phyloP scores from a whole-genome alignment of 176 grass and related monocot genomes.

The Puccinellia tenuiflora region DNA sequence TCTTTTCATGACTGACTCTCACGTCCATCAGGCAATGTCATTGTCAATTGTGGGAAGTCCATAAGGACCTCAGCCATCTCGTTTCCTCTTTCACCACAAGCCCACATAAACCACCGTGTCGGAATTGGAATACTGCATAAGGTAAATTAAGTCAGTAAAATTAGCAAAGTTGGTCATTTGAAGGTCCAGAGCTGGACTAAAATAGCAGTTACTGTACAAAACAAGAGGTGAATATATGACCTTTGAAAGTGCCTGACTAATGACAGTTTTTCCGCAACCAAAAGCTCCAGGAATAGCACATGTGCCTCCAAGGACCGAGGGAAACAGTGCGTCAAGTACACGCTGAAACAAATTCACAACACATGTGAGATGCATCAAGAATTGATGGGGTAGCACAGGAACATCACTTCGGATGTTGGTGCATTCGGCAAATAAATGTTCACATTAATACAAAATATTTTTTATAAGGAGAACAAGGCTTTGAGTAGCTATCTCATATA shows the following conservation, averaged over 20 bases:
- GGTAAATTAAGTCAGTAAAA: constrained; percentile 15
- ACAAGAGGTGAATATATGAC: constrained; percentile 22
- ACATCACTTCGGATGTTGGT: not conserved
- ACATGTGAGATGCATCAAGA: constrained; percentile 20
- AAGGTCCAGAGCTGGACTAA: not conserved
- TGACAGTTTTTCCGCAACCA: constrained; percentile 92
- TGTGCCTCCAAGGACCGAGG: constrained; percentile 80
- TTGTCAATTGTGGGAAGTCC: constrained; percentile 84
- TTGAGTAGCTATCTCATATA: constrained; percentile 14
- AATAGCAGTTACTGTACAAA: not conserved
- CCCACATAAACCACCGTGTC: constrained; percentile 82
- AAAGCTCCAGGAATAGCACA: constrained; percentile 92
- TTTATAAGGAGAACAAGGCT: not conserved
- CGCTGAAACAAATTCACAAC: constrained; percentile 47
- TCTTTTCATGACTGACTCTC: constrained; percentile 90
- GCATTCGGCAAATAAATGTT: constrained; percentile 7
- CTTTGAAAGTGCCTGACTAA: constrained; percentile 91
- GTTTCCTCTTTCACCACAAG: constrained; percentile 88
- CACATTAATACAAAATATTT: not conserved
- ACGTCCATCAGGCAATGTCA: constrained; percentile 84
- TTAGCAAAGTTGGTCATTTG: not conserved
- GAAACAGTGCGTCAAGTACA: constrained; percentile 81
- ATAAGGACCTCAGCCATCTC: constrained; percentile 93
- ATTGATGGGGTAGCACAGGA: not conserved
- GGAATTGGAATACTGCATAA: constrained; percentile 77